A percentile compares a stretch with the other conserved stretches of the same genome.
Evolutionary conservation across 306 rosid species (phyloP).

Genomic region (Heteromeles arbutifolia): DNA sequence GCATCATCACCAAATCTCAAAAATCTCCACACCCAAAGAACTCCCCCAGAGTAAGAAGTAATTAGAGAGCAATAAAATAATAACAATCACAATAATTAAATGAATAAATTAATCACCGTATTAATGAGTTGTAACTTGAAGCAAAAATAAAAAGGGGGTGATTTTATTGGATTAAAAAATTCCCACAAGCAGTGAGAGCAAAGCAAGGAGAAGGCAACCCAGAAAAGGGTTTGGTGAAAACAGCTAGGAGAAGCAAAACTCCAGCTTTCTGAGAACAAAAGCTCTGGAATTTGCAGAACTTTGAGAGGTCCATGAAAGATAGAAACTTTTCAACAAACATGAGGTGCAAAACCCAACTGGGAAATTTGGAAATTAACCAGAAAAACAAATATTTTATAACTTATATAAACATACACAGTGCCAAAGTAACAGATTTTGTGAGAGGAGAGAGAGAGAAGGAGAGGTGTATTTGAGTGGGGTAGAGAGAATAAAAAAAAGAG

Average conservation of each 20-base stretch:
- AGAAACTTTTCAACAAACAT: constrained; percentile 26
- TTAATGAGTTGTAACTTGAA: constrained; percentile 45
- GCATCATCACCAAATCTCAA: constrained; percentile 33
- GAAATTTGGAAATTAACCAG: constrained; percentile 24
- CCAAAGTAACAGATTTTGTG: constrained; percentile 36
- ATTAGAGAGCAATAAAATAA: constrained; percentile 11
- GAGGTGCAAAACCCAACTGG: constrained; percentile 22
- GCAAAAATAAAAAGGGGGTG: constrained; percentile 45
- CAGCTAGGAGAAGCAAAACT: constrained; percentile 22
- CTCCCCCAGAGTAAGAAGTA: constrained; percentile 18
- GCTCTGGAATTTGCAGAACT: constrained; percentile 33
- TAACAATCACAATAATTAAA: constrained; percentile 1
- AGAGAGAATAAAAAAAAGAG: background rate
- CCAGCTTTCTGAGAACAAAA: constrained; percentile 9
- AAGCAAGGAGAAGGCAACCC: constrained; percentile 49
- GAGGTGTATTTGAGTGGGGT: too few species aligned
- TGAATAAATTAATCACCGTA: constrained; percentile 18
- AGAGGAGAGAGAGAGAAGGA: background rate
- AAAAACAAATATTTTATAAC: constrained; percentile 6
- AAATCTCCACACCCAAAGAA: constrained; percentile 14
- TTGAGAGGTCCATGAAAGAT: constrained; percentile 38
- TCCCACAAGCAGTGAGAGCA: constrained; percentile 39
- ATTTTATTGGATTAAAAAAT: constrained; percentile 31
- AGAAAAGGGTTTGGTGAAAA: constrained; percentile 49
- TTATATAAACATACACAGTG: constrained; percentile 23